Percentiles rank a stretch among this genome's conserved stretches.
phyloP scores from a whole-genome alignment of 2,329 filamentous ascomycete genomes.

The Tricladium varicosporioides region DNA sequence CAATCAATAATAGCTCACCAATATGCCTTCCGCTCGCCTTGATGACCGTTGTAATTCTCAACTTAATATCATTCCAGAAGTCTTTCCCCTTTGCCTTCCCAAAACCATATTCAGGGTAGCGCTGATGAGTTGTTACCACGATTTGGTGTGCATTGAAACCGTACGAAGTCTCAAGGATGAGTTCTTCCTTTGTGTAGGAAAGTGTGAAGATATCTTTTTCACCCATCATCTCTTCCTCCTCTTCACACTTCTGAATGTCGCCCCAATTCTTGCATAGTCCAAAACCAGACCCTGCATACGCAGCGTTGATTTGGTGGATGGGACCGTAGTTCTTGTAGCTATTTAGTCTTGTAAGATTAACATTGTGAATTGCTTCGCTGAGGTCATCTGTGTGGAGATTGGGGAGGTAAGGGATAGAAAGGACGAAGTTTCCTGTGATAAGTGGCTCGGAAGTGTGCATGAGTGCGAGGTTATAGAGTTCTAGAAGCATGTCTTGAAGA shows the following conservation, averaged over 20 bases:
- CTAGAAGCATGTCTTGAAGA: neutral
- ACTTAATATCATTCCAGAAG: conserved; percentile 11
- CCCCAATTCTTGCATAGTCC: conserved; percentile 15
- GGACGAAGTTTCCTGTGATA: neutral
- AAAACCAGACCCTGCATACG: conserved; percentile 11
- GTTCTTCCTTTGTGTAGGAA: conserved; percentile 7
- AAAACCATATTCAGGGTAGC: conserved; percentile 7
- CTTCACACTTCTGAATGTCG: conserved; percentile 5
- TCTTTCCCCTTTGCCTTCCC: neutral
- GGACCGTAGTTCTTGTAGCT: neutral
- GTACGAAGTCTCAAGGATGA: neutral
- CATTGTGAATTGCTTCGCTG: conserved; percentile 3
- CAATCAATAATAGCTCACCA: conserved; percentile 8
- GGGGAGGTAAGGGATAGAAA: conserved; percentile 1
- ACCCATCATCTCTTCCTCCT: conserved; percentile 4
- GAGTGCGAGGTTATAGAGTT: neutral
- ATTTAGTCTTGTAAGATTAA: neutral
- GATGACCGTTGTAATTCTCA: conserved; percentile 3
- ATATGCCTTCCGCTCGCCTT: conserved; percentile 20
- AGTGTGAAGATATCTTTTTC: neutral
- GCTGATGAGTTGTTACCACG: neutral
- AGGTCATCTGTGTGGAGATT: conserved; percentile 11
- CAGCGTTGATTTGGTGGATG: conserved; percentile 3
- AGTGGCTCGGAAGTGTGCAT: neutral
- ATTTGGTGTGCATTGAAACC: neutral